Evolutionary conservation across 2,329 filamentous ascomycete genomes (phyloP).

Genomic region (Fusarium bactridioides): DNA sequence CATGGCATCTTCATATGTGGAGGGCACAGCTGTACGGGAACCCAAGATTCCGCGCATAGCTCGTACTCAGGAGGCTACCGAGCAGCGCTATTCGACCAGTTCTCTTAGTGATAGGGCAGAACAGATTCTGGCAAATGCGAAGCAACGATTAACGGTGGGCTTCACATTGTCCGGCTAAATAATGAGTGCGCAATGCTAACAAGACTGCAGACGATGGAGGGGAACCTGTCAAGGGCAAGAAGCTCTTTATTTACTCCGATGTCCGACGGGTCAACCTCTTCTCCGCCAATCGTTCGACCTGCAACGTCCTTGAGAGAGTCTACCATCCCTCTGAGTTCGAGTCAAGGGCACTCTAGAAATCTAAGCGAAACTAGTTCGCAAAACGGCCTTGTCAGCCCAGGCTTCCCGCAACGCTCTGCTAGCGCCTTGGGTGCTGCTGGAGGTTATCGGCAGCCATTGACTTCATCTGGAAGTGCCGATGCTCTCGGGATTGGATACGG

Average conservation of each 20-base stretch:
- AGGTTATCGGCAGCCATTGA: constrained; percentile 62
- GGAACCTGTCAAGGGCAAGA: constrained; percentile 82
- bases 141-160: constrained; percentile 84
- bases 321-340: constrained; percentile 19
- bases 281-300: constrained; percentile 53
- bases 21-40: constrained; percentile 50
- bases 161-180: background rate
- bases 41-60: constrained; percentile 16
- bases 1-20: constrained; percentile 64
- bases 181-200: constrained; percentile 19
- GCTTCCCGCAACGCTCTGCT: constrained; percentile 64
- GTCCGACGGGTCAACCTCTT: constrained; percentile 62
- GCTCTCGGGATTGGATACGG: constrained; percentile 45
- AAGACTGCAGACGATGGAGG: constrained; percentile 81
- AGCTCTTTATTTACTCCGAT: constrained; percentile 63
- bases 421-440: constrained; percentile 69
- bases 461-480: constrained; percentile 55
- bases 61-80: constrained; percentile 40
- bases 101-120: constrained; percentile 85
- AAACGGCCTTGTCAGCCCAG: constrained; percentile 39
- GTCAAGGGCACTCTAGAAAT: constrained; percentile 44
- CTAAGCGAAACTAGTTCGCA: constrained; percentile 45
- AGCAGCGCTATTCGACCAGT: constrained; percentile 74
- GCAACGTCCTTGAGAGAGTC: constrained; percentile 37
- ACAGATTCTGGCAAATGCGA: constrained; percentile 90